phyloP scores from a whole-genome alignment of 768 basidiomycete genomes.

The Mycena pura region DNA sequence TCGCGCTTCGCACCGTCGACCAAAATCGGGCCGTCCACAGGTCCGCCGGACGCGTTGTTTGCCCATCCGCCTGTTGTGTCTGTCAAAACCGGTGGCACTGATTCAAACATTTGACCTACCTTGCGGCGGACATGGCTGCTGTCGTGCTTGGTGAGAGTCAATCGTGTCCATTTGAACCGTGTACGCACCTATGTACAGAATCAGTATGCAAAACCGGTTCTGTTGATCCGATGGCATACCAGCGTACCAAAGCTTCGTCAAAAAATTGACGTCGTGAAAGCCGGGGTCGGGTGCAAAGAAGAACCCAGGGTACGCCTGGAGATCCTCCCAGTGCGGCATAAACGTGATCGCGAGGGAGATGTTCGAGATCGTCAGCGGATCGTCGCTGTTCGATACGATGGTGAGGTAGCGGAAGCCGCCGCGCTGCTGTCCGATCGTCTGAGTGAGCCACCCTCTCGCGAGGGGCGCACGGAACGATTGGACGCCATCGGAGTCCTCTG shows the following conservation, averaged over 20 bases:
- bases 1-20: slow-evolving; percentile 63
- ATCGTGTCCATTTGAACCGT: slow-evolving; percentile 60
- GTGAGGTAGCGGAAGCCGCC: slow-evolving; percentile 58
- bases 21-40: slow-evolving; percentile 55
- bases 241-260: slow-evolving; percentile 61
- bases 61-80: slow-evolving; percentile 45
- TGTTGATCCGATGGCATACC: slow-evolving; percentile 32
- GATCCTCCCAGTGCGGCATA: slow-evolving; percentile 55
- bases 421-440: slow-evolving; percentile 45
- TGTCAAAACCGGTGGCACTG: neutral
- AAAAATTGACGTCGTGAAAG: slow-evolving; percentile 51
- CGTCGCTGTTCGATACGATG: slow-evolving; percentile 46
- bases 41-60: slow-evolving; percentile 55
- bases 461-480: slow-evolving; percentile 40
- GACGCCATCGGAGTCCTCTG: slow-evolving; percentile 42
- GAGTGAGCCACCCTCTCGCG: slow-evolving; percentile 36
- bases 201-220: neutral
- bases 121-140: slow-evolving; percentile 36
- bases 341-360: slow-evolving; percentile 51
- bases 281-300: slow-evolving; percentile 50
- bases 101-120: neutral
- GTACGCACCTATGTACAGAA: slow-evolving; percentile 41
- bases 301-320: slow-evolving; percentile 54
- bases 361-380: slow-evolving; percentile 48
- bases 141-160: slow-evolving; percentile 42